A percentile compares a stretch with the other conserved stretches of the same genome.
These are phyloP conservation scores for Trametes sp. DNA, from an alignment of 1,284 basidiomycete species.

Conservation along the genomic window DNA sequence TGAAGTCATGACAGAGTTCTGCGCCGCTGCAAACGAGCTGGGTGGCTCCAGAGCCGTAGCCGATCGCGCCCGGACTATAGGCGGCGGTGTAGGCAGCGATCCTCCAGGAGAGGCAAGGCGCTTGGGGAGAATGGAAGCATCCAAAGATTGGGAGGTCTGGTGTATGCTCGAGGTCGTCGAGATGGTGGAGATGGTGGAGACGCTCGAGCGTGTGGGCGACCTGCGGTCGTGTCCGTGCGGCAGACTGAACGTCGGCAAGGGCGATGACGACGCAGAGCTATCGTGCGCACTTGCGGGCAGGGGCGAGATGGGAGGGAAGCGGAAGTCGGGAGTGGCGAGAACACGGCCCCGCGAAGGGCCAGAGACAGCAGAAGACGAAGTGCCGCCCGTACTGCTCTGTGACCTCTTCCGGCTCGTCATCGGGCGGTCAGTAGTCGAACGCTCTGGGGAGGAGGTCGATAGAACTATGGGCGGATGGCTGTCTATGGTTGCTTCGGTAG, in stretches of 20 bases:
- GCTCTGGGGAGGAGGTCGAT: constrained; percentile 40
- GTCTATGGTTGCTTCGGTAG: constrained; percentile 20
- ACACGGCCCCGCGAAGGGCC: constrained; percentile 42
- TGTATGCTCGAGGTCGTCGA: constrained; percentile 46
- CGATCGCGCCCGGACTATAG: constrained; percentile 57
- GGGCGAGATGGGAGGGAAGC: constrained; percentile 47
- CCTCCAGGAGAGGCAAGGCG: constrained; percentile 44
- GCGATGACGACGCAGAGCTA: constrained; percentile 9
- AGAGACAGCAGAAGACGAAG: constrained; percentile 31
- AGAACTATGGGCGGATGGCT: constrained; percentile 35
- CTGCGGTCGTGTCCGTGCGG: constrained; percentile 36
- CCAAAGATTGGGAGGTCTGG: constrained; percentile 62
- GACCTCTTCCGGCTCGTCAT: constrained; percentile 50
- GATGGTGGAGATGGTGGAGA: constrained; percentile 41
- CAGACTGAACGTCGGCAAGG: constrained; percentile 32
- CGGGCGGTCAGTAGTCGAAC: constrained; percentile 30
- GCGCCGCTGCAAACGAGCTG: constrained; percentile 22
- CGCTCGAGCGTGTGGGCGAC: constrained; percentile 47
- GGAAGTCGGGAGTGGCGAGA: constrained; percentile 52
- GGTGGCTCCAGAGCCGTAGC: constrained; percentile 53
- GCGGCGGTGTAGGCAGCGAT: constrained; percentile 45
- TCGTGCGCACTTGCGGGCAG: constrained; percentile 13
- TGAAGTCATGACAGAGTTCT: constrained; percentile 19
- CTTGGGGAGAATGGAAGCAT: constrained; percentile 48
- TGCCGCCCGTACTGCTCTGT: constrained; percentile 49